phyloP scores from a whole-genome alignment of 2,329 filamentous ascomycete genomes.

The Ceratocystis huliohia region DNA sequence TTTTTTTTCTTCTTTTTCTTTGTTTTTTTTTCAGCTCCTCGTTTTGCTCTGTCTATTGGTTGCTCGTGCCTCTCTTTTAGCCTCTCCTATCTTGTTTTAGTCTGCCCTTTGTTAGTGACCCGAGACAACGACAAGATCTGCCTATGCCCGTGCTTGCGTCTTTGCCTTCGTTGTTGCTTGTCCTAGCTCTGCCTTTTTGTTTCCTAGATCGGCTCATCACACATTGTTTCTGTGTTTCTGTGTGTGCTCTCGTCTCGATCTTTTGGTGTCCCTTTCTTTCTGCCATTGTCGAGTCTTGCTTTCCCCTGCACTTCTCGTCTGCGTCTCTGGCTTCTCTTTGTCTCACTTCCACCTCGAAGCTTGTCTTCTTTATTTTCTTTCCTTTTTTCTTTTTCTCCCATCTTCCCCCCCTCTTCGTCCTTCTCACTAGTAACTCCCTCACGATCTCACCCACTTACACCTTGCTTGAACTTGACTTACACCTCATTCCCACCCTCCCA shows the following conservation, averaged over 20 bases:
- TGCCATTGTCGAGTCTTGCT: too few relatives aligned
- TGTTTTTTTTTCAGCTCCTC: background rate
- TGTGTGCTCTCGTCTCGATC: too few relatives aligned
- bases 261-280: too few relatives aligned
- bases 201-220: too few relatives aligned
- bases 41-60: background rate
- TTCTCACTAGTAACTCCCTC: background rate
- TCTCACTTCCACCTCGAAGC: constrained; percentile 7
- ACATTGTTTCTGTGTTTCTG: too few relatives aligned
- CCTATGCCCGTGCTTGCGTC: too few relatives aligned
- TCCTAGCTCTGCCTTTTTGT: too few relatives aligned
- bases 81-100: background rate
- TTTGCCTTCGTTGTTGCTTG: too few relatives aligned
- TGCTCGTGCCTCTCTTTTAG: background rate
- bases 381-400: background rate
- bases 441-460: background rate
- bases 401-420: background rate
- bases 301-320: background rate
- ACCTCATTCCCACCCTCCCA: background rate
- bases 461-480: background rate
- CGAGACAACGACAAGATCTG: too few relatives aligned
- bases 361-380: background rate
- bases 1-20: background rate
- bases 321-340: background rate
- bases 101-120: background rate